Evolutionary conservation across 495 filamentous ascomycete genomes (phyloP), one percentile per base, ranked within the genome.

Genomic region (Aspergillus saccharolyticus): DNA sequence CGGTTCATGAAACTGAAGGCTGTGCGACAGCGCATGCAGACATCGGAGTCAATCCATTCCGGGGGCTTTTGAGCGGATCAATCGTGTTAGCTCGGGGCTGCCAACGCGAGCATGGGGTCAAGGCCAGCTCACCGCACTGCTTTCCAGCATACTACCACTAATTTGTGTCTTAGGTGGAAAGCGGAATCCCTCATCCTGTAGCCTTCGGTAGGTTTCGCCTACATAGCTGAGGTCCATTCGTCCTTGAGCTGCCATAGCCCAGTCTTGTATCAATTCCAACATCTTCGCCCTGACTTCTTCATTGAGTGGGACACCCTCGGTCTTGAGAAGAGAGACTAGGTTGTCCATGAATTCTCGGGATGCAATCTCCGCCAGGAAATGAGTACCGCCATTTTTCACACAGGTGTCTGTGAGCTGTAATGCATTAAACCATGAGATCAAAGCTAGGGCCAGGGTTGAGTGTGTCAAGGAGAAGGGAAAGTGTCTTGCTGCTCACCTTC

Each of bases 311-410:
- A 83, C 85, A 18, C 83, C 83, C 42, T 89, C 90, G 25, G 86
- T 83, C 67, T 93, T 94, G 42, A 97, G 77, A 7, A 98, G 77
- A 17, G 91, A 96, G 10, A 91, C 89, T 30, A 97, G 73, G 64
- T 96, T 97, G 71, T 97, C 94, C 90, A 98, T 95, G 63, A 97
- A 98, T 74, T 98, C 94, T 55, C 93, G 84, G 2, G 92, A 96
- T 15, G 94, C 93, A 57, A 98, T 92, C 73, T 97, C 94, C 50
- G 85, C 79, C 44, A 98, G 83, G 66, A 98, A 98, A 73, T 98
- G 94, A n/a, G 86, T 84, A 45, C 94, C 94, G 21, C 94, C 94
- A 74, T 98, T 98, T 73, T 98, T 98, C 28, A 97, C 93, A 67
- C 94, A 97, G 6, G 94, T 97, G 76, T 98, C 94, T 28, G 93